These are phyloP conservation scores for Wickerhamomyces canadensis DNA, from an alignment of 805 yeast genomes.

Conservation along the genomic window DNA sequence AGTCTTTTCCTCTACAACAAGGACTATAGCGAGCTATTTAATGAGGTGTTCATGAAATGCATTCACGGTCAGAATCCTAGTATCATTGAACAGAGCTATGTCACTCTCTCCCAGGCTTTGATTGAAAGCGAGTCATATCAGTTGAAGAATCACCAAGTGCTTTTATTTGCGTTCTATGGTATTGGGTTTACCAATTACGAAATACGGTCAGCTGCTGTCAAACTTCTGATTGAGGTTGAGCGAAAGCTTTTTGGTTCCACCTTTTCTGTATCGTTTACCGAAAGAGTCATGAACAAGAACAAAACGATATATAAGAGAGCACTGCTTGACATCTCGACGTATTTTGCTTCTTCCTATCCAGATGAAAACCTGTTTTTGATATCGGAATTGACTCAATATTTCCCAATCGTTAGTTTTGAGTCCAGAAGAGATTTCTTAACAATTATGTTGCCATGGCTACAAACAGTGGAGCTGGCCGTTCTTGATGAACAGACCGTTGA, in stretches of 20 bases:
- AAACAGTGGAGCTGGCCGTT: constrained; percentile 59
- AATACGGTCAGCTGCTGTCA: constrained; percentile 68
- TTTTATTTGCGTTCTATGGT: constrained; percentile 73
- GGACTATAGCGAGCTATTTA: constrained; percentile 41
- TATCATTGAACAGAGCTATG: constrained; percentile 64
- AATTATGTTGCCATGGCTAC: constrained; percentile 89
- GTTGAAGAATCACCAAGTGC: constrained; percentile 54
- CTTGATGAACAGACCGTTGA: constrained; percentile 36
- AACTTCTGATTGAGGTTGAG: constrained; percentile 65
- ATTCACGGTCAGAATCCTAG: constrained; percentile 48
- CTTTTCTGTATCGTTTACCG: constrained; percentile 53
- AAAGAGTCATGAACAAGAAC: constrained; percentile 67
- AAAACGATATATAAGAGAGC: constrained; percentile 85
- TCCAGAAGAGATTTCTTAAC: constrained; percentile 76
- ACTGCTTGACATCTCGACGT: constrained; percentile 69
- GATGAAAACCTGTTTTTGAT: constrained; percentile 57
- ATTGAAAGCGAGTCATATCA: constrained; percentile 41
- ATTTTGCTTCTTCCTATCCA: constrained; percentile 58
- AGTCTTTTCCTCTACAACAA: constrained; percentile 62
- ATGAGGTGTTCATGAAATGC: constrained; percentile 67
- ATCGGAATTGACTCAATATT: constrained; percentile 65
- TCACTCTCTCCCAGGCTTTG: constrained; percentile 62
- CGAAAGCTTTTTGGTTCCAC: constrained; percentile 47
- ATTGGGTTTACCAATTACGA: constrained; percentile 67
- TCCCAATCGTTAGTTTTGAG: constrained; percentile 51